A percentile compares a stretch with the other conserved stretches of the same genome.
These are phyloP conservation scores for Achaetomium macrosporum DNA, from an alignment of 2,329 filamentous ascomycete species.

Conservation along the genomic window DNA sequence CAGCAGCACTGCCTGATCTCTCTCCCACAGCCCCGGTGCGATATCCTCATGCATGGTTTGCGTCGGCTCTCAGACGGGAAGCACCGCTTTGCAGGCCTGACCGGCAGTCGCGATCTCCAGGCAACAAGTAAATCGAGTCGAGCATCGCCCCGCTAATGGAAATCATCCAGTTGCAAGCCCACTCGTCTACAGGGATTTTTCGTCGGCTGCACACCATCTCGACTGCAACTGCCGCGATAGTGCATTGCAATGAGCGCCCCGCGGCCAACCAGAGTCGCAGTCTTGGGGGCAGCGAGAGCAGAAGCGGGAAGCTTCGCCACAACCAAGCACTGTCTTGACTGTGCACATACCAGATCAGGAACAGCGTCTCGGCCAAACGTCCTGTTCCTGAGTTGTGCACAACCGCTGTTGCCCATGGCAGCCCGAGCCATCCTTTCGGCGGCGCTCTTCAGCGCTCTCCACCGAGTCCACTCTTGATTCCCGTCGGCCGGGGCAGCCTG, in stretches of 20 bases:
- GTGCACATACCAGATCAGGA: conserved; percentile 10
- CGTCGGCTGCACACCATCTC: conserved; percentile 17
- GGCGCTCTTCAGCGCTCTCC: neutral
- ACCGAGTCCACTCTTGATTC: neutral
- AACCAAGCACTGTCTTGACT: conserved; percentile 3
- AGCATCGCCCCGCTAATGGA: conserved; percentile 6
- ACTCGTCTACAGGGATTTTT: neutral
- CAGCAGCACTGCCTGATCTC: no score
- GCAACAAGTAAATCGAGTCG: conserved; percentile 6
- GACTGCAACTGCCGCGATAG: conserved; percentile 17
- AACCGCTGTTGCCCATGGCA: conserved; percentile 10
- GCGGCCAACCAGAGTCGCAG: conserved; percentile 20
- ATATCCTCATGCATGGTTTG: neutral
- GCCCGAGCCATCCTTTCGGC: conserved; percentile 1
- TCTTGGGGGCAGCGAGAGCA: conserved; percentile 1
- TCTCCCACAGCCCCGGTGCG: neutral
- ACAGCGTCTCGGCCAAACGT: conserved; percentile 5
- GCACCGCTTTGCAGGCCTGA: neutral
- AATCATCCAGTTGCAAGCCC: neutral
- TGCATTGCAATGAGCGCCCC: conserved; percentile 16
- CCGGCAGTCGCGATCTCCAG: neutral
- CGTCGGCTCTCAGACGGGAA: neutral
- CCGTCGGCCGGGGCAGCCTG: neutral
- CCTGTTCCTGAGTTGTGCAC: conserved; percentile 4
- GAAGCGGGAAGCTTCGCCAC: conserved; percentile 19